phyloP scores from a whole-genome alignment of 2,329 filamentous ascomycete genomes.

The Neopestalotiopsis sp. region DNA sequence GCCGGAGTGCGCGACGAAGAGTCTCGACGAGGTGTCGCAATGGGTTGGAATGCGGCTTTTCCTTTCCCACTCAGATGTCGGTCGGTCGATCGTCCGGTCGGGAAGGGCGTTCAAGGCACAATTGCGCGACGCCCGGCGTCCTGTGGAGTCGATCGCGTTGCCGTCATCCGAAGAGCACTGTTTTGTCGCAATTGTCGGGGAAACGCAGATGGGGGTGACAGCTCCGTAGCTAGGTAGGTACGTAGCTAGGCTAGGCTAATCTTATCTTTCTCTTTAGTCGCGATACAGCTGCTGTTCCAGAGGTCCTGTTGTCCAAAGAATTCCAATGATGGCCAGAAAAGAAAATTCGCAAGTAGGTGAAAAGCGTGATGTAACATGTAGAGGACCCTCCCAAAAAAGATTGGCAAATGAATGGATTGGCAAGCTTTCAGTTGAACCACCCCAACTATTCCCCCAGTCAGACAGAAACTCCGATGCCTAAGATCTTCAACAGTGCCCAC shows the following conservation, averaged over 20 bases:
- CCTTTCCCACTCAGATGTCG: background rate
- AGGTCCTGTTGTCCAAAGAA: background rate
- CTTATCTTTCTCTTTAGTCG: too few relatives aligned
- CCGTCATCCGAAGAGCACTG: constrained; percentile 15
- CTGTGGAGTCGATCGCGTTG: constrained; percentile 11
- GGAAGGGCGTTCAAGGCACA: background rate
- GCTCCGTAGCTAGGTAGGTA: too few relatives aligned
- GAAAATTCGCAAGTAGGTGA: background rate
- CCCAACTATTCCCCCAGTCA: background rate
- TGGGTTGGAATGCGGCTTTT: constrained; percentile 1
- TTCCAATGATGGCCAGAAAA: background rate
- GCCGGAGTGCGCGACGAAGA: background rate
- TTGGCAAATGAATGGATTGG: background rate
- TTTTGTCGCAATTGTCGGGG: background rate
- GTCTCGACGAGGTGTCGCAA: background rate
- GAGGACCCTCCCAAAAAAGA: background rate
- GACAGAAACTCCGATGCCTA: background rate
- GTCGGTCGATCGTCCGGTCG: background rate
- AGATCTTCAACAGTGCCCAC: background rate
- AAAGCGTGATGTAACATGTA: background rate
- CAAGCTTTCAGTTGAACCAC: background rate
- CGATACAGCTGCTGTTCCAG: too few relatives aligned
- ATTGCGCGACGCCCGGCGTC: constrained; percentile 16
- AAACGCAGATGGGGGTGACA: background rate
- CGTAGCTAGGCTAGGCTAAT: too few relatives aligned